phyloP scores from a whole-genome alignment of 305 asterid species.

The Fraxinus nigra region DNA sequence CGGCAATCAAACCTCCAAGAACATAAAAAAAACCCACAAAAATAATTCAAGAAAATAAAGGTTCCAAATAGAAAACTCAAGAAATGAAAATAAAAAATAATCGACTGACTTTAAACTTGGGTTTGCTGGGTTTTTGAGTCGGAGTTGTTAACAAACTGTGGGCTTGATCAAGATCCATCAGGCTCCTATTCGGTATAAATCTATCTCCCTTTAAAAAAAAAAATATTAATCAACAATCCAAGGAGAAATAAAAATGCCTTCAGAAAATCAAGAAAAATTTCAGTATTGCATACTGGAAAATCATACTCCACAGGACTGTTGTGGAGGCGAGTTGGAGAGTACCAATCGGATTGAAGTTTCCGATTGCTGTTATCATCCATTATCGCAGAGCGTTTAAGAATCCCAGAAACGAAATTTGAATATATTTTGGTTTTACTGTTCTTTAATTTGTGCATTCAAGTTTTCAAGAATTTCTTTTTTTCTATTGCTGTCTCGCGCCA shows the following conservation, averaged over 20 bases:
- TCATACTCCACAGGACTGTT: slow-evolving; percentile 55
- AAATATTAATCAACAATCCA: slow-evolving; percentile 9
- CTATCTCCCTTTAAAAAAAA: slow-evolving; percentile 61
- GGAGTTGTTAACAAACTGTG: slow-evolving; percentile 55
- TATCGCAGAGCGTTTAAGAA: neutral
- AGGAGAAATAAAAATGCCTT: neutral
- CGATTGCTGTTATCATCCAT: slow-evolving; percentile 41
- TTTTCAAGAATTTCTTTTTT: neutral
- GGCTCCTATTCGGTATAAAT: slow-evolving; percentile 81
- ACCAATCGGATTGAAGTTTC: slow-evolving; percentile 61
- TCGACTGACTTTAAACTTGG: slow-evolving; percentile 40
- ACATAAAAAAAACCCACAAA: neutral
- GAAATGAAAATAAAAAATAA: neutral
- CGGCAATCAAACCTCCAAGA: slow-evolving; percentile 13
- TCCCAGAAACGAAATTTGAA: neutral
- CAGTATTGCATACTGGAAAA: slow-evolving; percentile 49
- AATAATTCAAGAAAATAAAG: slow-evolving; percentile 11
- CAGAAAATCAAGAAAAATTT: neutral
- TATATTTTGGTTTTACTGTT: neutral
- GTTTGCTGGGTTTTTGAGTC: slow-evolving; percentile 17
- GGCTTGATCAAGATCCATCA: slow-evolving; percentile 88
- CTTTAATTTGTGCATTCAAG: neutral
- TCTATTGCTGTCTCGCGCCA: neutral
- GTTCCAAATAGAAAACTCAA: neutral
- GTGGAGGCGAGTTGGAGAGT: slow-evolving; percentile 80